Evolutionary conservation across 2,329 filamentous ascomycete species (phyloP).

Genomic region (Zelopaecilomyces penicillatus): DNA sequence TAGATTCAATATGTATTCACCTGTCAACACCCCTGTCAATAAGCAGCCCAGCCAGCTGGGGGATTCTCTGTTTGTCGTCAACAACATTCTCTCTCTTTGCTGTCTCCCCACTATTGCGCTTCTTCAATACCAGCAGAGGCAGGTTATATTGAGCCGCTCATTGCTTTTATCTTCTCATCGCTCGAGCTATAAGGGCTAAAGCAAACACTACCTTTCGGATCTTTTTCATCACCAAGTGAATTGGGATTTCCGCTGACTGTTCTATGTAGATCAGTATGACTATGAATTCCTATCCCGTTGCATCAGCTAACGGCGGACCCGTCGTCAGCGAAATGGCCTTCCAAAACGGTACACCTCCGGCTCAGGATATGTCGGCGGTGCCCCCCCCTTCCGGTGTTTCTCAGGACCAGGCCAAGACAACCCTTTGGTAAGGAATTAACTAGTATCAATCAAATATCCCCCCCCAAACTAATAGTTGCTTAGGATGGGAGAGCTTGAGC

Average conservation of each 20-base stretch:
- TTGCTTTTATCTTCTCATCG: too few species aligned
- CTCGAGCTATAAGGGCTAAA: too few species aligned
- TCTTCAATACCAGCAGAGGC: too few species aligned
- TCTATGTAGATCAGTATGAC: slow-evolving; percentile 21
- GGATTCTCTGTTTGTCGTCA: too few species aligned
- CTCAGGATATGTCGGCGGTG: slow-evolving; percentile 27
- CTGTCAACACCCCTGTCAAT: too few species aligned
- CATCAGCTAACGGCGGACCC: slow-evolving; percentile 23
- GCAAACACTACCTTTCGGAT: not conserved
- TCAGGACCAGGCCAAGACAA: slow-evolving; percentile 47
- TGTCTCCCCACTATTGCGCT: too few species aligned
- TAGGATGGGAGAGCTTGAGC: slow-evolving; percentile 98
- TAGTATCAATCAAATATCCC: too few species aligned
- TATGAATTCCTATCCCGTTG: slow-evolving; percentile 22
- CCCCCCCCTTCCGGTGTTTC: slow-evolving; percentile 24
- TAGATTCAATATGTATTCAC: too few species aligned
- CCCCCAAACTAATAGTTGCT: not conserved
- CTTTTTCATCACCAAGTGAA: not conserved
- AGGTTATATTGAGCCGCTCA: too few species aligned
- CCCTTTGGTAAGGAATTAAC: slow-evolving; percentile 40
- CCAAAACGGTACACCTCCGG: slow-evolving; percentile 31
- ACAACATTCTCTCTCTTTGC: too few species aligned
- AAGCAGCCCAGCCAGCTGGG: too few species aligned
- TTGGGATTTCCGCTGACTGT: not conserved
- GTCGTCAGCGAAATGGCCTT: slow-evolving; percentile 27